These are phyloP conservation scores for Fusarium fracticaudum DNA, from an alignment of 2,329 filamentous ascomycete species.

Conservation along the genomic window DNA sequence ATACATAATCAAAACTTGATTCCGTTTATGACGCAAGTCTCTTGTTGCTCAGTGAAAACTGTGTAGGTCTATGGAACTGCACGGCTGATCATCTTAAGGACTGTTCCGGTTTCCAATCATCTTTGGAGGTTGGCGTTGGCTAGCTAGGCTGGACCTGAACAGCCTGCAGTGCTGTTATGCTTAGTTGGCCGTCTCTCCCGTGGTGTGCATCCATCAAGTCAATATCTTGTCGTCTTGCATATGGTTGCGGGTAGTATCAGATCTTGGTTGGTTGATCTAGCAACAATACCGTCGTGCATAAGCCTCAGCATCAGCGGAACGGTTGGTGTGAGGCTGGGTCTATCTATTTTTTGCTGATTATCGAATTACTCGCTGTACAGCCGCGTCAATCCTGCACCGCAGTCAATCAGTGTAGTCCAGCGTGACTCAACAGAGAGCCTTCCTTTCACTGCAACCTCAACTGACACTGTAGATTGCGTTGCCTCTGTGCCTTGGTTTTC, in stretches of 20 bases:
- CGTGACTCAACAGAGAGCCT: not conserved
- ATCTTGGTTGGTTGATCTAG: conserved; percentile 23
- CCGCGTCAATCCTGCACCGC: conserved; percentile 5
- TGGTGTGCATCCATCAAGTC: conserved; percentile 23
- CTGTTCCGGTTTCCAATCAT: not conserved
- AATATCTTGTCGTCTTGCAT: conserved; percentile 25
- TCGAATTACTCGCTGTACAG: conserved; percentile 12
- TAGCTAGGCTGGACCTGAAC: not conserved
- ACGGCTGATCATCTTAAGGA: not conserved
- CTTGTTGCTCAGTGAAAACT: conserved; percentile 8
- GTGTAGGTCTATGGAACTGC: not conserved
- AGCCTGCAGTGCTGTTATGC: not conserved
- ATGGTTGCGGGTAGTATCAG: conserved; percentile 1
- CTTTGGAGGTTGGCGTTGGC: not conserved
- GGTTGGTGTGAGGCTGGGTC: conserved; percentile 12
- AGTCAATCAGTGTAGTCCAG: not conserved
- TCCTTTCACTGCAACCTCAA: not conserved
- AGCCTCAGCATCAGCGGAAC: not conserved
- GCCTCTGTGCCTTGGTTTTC: conserved; percentile 22
- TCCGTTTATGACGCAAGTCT: conserved; percentile 21
- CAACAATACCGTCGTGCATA: conserved; percentile 1
- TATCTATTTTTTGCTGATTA: conserved; percentile 14
- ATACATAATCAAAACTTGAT: conserved; percentile 9
- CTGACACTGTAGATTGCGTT: conserved; percentile 26
- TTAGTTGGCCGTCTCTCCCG: not conserved